These are phyloP conservation scores for Pichia phayaonensis DNA, from an alignment of 805 yeast genomes.

Conservation along the genomic window DNA sequence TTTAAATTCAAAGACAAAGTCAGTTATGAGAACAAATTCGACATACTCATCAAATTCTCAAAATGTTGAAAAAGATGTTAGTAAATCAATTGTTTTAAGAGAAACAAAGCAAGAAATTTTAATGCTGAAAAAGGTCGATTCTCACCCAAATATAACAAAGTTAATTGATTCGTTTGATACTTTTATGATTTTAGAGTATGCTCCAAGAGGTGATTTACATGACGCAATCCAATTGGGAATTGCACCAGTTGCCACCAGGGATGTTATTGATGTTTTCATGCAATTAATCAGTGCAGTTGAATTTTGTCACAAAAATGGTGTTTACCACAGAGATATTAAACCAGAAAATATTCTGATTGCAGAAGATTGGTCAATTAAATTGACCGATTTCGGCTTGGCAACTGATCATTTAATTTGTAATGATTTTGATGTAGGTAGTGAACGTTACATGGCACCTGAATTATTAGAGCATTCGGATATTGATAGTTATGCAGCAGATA, in stretches of 20 bases:
- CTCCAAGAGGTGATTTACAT: conserved; percentile 81
- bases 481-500: conserved; percentile 65
- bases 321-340: conserved; percentile 50
- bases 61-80: conserved; percentile 12
- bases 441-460: conserved; percentile 94
- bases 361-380: conserved; percentile 49
- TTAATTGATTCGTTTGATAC: conserved; percentile 45
- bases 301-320: conserved; percentile 40
- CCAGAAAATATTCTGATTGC: conserved; percentile 50
- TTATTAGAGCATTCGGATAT: conserved; percentile 52
- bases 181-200: conserved; percentile 62
- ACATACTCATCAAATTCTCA: conserved; percentile 9
- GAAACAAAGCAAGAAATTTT: conserved; percentile 66
- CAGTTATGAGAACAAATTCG: conserved; percentile 7
- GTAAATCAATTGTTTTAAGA: conserved; percentile 31
- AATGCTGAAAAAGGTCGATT: conserved; percentile 57
- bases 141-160: conserved; percentile 38
- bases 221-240: conserved; percentile 62
- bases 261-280: conserved; percentile 45
- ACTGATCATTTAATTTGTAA: conserved; percentile 45
- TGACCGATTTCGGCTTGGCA: conserved; percentile 56
- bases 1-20: conserved; percentile 11
- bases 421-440: conserved; percentile 84
- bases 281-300: conserved; percentile 45
- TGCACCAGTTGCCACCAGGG: conserved; percentile 54